Conservation (phyloP, 257 asterid genomes). For the Solanum verrucosum region DNA sequence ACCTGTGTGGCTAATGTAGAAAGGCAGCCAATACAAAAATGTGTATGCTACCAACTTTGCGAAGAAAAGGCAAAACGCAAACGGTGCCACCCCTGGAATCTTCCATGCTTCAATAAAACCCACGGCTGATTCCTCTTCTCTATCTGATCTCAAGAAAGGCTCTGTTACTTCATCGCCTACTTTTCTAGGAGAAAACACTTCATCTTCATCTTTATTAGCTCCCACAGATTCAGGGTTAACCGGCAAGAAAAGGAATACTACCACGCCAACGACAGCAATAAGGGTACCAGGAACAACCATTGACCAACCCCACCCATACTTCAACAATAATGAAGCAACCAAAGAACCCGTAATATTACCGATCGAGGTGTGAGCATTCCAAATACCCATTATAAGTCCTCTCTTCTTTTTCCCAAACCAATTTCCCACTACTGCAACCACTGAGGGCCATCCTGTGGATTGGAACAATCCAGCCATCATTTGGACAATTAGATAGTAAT, state of each 20-base stretch:
- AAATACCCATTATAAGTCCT: slow-evolving; percentile 96
- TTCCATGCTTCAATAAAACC: slow-evolving; percentile 89
- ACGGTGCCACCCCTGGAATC: slow-evolving; percentile 91
- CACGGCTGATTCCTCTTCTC: slow-evolving; percentile 40
- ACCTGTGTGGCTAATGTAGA: slow-evolving; percentile 97
- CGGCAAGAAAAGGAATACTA: slow-evolving; percentile 66
- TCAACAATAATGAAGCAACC: slow-evolving; percentile 70
- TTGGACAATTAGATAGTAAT: slow-evolving; percentile 66
- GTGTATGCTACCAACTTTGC: slow-evolving; percentile 92
- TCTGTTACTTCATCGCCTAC: slow-evolving; percentile 40
- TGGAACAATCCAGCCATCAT: slow-evolving; percentile 94
- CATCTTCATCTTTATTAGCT: slow-evolving; percentile 34
- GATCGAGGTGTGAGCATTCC: slow-evolving; percentile 96
- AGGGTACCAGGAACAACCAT: slow-evolving; percentile 72
- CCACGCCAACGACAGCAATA: slow-evolving; percentile 45
- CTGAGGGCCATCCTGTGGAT: slow-evolving; percentile 99
- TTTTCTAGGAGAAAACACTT: slow-evolving; percentile 28
- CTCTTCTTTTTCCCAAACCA: slow-evolving; percentile 97
- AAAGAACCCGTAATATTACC: slow-evolving; percentile 86
- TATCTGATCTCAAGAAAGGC: slow-evolving; percentile 37
- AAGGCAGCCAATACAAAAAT: slow-evolving; percentile 91
- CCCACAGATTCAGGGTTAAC: slow-evolving; percentile 70
- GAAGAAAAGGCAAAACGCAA: slow-evolving; percentile 60
- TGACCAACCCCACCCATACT: slow-evolving; percentile 99
- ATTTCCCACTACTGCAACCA: slow-evolving; percentile 90